phyloP scores from a whole-genome alignment of 2,329 filamentous ascomycete species.

The Corniculantispora saksenae region DNA sequence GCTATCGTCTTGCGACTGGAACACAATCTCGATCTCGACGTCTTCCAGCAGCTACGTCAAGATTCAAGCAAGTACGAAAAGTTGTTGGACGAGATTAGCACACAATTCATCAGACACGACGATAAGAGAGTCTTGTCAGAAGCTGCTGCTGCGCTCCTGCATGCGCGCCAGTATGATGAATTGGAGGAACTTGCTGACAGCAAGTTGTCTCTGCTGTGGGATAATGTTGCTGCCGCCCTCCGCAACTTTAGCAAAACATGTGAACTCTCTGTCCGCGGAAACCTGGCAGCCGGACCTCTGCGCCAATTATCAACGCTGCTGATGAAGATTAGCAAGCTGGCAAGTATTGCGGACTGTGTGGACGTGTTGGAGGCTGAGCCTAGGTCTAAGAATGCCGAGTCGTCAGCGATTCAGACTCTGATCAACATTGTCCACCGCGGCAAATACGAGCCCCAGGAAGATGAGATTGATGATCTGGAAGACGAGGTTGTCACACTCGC shows the following conservation, averaged over 20 bases:
- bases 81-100: conserved; percentile 86
- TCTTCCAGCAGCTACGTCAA: conserved; percentile 86
- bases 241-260: conserved; percentile 69
- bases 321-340: conserved; percentile 77
- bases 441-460: conserved; percentile 65
- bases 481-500: conserved; percentile 76
- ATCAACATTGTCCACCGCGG: conserved; percentile 74
- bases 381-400: conserved; percentile 47
- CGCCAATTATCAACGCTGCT: conserved; percentile 72
- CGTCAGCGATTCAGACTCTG: conserved; percentile 66
- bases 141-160: conserved; percentile 77
- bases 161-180: conserved; percentile 84
- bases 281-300: conserved; percentile 65
- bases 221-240: conserved; percentile 75
- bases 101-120: conserved; percentile 90
- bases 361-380: conserved; percentile 69
- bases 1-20: conserved; percentile 83
- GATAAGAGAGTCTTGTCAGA: conserved; percentile 83
- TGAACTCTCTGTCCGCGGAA: conserved; percentile 71
- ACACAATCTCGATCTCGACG: conserved; percentile 80
- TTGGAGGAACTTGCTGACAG: conserved; percentile 81
- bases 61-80: conserved; percentile 78
- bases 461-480: conserved; percentile 74
- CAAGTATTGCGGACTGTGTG: conserved; percentile 76
- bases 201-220: conserved; percentile 83